Evolutionary conservation across 2,329 filamentous ascomycete genomes (phyloP), one percentile per base, ranked within the genome.

Genomic region (Colletotrichum chlorophyti): DNA sequence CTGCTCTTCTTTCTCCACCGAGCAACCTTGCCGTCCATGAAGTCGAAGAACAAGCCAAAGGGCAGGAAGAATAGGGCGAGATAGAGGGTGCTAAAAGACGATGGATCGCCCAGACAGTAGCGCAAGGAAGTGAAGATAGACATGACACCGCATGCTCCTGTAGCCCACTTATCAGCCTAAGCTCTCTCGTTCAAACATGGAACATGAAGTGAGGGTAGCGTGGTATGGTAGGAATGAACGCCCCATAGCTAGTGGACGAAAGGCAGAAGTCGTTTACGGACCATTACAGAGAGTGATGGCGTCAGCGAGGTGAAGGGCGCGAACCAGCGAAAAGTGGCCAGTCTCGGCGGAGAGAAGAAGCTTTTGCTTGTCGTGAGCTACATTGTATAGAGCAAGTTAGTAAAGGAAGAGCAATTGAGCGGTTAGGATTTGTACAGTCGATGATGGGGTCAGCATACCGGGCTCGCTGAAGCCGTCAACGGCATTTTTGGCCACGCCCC

Each of bases 1-100:
- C 91, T 96, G 69, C 91, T 95, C 88, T 97, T 99, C 78, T 92
- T 90, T 72, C 95, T 87, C 95, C 95, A 98, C 64, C 95, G 84
- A 63, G 95, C 95, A 53, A 99, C 93, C 72, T 93, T 95, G 70
- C 95, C 95, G 74, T 99, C 95, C 83, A 98, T 92, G 71, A 97
- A 96, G 75, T 99, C 95, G 74, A 98, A 98, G 80, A 98, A 97
- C 11, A 98, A 81, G 5, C 93, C 93, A 59, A 97, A 91, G 1
- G 94, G 94, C 75, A 98, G 90, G 74, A 97, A 91, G 5, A 80
- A 85, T 45, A 99, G 85, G 2, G 95, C 93, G 29, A 88, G 78
- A 84, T 91, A 98, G 52, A 97, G 79, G 66, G 92, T 89, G 49
- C 79, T 80, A 66, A 86, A 80, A 52, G 89, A 79, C 58, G 81